Percentiles rank a stretch among this genome's conserved stretches.
phyloP scores from a whole-genome alignment of 106 monocot genomes.

The Dendrobium officinale region DNA sequence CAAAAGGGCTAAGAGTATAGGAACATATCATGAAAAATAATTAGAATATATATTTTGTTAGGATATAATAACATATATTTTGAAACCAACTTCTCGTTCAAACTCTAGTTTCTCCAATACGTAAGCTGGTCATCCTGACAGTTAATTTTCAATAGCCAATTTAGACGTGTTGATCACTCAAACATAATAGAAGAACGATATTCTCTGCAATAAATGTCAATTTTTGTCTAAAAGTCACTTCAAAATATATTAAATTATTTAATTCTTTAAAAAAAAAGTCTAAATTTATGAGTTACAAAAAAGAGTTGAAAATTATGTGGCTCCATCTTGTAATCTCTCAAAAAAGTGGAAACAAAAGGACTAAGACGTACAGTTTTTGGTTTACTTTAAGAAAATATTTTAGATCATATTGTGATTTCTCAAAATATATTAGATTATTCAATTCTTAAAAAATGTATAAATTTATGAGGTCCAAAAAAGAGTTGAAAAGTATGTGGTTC shows the following conservation, averaged over 20 bases:
- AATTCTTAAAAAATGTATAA: too few relatives aligned
- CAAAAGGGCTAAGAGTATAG: too few relatives aligned
- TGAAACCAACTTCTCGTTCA: background rate
- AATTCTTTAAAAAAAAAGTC: background rate
- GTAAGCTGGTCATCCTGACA: too few relatives aligned
- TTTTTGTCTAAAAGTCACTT: conserved; percentile 2
- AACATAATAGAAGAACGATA: background rate
- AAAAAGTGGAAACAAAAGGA: too few relatives aligned
- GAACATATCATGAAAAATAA: background rate
- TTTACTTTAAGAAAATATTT: too few relatives aligned
- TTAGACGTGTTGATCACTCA: too few relatives aligned
- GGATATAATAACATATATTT: background rate
- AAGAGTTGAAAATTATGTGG: background rate
- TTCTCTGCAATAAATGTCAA: background rate
- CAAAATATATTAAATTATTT: background rate
- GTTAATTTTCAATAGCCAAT: too few relatives aligned
- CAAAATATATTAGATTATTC: background rate
- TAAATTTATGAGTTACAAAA: background rate
- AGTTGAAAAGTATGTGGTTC: background rate
- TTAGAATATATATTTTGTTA: background rate
- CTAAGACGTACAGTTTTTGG: too few relatives aligned
- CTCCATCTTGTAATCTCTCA: too few relatives aligned
- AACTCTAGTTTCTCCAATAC: too few relatives aligned
- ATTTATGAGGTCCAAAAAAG: background rate
- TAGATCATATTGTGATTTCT: too few relatives aligned